Percentiles rank a stretch among this genome's conserved stretches.
phyloP scores from a whole-genome alignment of 192 early-diverging fungal species.

The Tieghemiomyces parasiticus region DNA sequence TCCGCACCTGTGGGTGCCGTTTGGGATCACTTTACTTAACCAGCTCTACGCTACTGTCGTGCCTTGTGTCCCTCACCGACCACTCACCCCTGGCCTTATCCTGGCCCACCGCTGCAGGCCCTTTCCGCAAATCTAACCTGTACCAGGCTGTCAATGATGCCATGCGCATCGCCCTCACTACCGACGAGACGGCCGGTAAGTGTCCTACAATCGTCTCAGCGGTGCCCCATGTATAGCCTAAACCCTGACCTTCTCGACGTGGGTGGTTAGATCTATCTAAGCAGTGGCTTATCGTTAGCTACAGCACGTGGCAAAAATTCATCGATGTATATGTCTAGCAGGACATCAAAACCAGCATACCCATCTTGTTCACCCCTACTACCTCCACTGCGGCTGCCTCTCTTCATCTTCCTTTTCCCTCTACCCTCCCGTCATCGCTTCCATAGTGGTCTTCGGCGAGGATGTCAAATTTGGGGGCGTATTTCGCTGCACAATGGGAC shows the following conservation, averaged over 20 bases:
- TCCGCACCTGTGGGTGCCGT: conserved; percentile 4
- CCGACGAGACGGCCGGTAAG: conserved; percentile 69
- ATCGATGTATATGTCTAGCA: neutral
- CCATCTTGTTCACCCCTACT: too few relatives aligned
- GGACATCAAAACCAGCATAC: neutral
- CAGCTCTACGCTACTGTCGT: neutral
- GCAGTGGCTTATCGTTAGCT: neutral
- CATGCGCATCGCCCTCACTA: conserved; percentile 68
- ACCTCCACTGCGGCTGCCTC: too few relatives aligned
- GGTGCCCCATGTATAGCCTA: neutral
- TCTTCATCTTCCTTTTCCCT: too few relatives aligned
- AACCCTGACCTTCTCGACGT: neutral
- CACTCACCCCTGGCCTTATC: neutral
- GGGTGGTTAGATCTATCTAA: neutral
- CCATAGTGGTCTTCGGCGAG: conserved; percentile 85
- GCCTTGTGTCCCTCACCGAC: conserved; percentile 1
- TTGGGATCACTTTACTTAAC: neutral
- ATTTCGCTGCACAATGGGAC: conserved; percentile 84
- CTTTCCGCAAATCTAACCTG: conserved; percentile 83
- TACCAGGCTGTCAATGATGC: conserved; percentile 94
- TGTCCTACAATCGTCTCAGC: neutral
- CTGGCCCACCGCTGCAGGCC: conserved; percentile 18
- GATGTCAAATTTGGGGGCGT: conserved; percentile 98
- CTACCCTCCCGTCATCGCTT: too few relatives aligned
- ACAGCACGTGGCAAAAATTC: neutral